A percentile compares a stretch with the other conserved stretches of the same genome.
Evolutionary conservation across 352 stramenopile genomes (phyloP).

Genomic region (Phytopythium oedochilum): DNA sequence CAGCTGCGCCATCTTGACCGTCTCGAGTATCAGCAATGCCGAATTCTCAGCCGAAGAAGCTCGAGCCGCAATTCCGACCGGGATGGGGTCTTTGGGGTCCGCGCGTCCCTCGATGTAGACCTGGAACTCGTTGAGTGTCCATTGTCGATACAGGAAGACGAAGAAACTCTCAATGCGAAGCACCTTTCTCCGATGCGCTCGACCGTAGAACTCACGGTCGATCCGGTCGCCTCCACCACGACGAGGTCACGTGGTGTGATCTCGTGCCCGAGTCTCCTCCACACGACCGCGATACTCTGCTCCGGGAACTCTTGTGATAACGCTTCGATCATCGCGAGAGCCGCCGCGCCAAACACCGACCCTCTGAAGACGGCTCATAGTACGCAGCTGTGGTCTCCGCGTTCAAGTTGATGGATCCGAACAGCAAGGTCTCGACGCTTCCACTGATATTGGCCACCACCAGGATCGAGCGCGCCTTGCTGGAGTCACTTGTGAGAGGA

Average conservation of each 20-base stretch:
- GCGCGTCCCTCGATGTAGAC: conserved; percentile 2
- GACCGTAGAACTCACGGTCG: conserved; percentile 4
- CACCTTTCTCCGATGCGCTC: conserved; percentile 10
- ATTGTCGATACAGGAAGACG: conserved; percentile 3
- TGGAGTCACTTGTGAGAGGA: neutral
- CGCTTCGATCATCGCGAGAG: neutral
- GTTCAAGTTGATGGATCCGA: neutral
- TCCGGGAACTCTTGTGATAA: neutral
- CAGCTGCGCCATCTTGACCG: conserved; percentile 3
- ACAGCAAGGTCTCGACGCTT: conserved; percentile 1
- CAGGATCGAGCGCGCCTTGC: conserved; percentile 1
- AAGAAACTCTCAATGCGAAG: conserved; percentile 1
- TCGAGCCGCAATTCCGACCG: neutral
- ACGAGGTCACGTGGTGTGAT: conserved; percentile 32
- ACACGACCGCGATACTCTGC: neutral
- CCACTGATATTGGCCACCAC: neutral
- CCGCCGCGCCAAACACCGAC: neutral
- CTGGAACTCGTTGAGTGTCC: conserved; percentile 1
- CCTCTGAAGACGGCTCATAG: neutral
- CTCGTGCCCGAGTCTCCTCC: too few species aligned
- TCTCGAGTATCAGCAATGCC: neutral
- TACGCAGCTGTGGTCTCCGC: neutral
- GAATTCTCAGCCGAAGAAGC: conserved; percentile 3
- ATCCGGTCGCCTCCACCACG: conserved; percentile 36
- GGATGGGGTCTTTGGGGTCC: neutral